Evolutionary conservation across 2,329 filamentous ascomycete species (phyloP).

Genomic region (Aspergillus sp.): DNA sequence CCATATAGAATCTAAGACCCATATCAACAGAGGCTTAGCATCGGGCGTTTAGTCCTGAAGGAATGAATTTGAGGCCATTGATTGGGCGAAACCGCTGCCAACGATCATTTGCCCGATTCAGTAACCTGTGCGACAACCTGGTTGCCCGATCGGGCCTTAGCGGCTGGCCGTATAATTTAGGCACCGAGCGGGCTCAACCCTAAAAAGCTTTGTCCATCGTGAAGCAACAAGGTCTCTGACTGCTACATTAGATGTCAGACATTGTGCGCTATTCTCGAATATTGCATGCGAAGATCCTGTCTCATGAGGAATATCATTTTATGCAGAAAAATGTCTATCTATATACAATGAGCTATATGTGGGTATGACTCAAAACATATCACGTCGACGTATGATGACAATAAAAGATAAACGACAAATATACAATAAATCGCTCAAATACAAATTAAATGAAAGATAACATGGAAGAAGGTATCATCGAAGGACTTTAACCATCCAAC

Average conservation of each 20-base stretch:
- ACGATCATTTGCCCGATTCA: background rate
- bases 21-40: background rate
- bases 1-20: background rate
- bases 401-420: background rate
- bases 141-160: background rate
- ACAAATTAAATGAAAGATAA: constrained; percentile 1
- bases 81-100: background rate
- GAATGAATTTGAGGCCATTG: background rate
- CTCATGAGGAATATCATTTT: background rate
- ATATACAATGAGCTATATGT: background rate
- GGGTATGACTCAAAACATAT: background rate
- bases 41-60: background rate
- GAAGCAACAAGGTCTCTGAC: too few species aligned
- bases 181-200: background rate
- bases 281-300: too few species aligned
- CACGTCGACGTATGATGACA: background rate
- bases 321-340: background rate
- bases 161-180: background rate
- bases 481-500: constrained; percentile 10
- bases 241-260: too few species aligned
- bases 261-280: background rate
- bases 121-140: constrained; percentile 1
- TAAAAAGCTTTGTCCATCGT: background rate
- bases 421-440: background rate
- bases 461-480: background rate